Conservation (phyloP, 2,329 filamentous ascomycete genomes). For the Colletotrichum endophyticum region DNA sequence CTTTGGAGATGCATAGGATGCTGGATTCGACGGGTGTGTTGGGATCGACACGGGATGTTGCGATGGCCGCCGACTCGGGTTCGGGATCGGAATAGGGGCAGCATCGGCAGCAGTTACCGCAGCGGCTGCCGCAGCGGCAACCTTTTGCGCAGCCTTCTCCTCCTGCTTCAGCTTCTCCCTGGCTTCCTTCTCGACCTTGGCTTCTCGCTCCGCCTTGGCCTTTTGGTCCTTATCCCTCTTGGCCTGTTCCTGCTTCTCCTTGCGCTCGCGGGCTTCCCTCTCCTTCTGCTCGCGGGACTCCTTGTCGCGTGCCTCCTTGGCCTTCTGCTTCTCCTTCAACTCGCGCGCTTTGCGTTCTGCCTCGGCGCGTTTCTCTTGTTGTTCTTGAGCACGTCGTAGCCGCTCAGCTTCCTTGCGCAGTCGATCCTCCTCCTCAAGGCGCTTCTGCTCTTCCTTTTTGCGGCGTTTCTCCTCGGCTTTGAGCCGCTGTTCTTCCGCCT, state of each 20-base stretch:
- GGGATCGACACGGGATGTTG: constrained; percentile 50
- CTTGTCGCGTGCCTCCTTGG: constrained; percentile 82
- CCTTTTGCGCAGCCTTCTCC: constrained; percentile 40
- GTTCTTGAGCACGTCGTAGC: constrained; percentile 78
- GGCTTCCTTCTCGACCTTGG: constrained; percentile 39
- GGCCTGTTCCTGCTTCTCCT: constrained; percentile 63
- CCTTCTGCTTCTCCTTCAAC: constrained; percentile 71
- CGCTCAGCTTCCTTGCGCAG: constrained; percentile 85
- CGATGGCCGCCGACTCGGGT: constrained; percentile 40
- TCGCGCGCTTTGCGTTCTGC: constrained; percentile 78
- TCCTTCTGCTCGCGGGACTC: constrained; percentile 75
- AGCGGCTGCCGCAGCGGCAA: constrained; percentile 39
- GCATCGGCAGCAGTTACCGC: constrained; percentile 39
- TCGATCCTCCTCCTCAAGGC: constrained; percentile 88
- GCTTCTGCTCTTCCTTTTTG: constrained; percentile 90
- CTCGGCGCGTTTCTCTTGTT: constrained; percentile 85
- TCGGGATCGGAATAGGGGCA: constrained; percentile 42
- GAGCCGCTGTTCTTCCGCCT: constrained; percentile 77
- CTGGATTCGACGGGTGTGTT: constrained; percentile 58
- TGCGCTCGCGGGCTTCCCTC: constrained; percentile 62
- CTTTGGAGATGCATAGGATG: constrained; percentile 77
- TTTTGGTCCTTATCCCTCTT: constrained; percentile 58
- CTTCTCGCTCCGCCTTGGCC: constrained; percentile 33
- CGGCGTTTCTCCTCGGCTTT: constrained; percentile 90
- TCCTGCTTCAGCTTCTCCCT: constrained; percentile 49